These are phyloP conservation scores for Hydnomerulius pinastri DNA, from an alignment of 768 basidiomycete species.

Conservation along the genomic window DNA sequence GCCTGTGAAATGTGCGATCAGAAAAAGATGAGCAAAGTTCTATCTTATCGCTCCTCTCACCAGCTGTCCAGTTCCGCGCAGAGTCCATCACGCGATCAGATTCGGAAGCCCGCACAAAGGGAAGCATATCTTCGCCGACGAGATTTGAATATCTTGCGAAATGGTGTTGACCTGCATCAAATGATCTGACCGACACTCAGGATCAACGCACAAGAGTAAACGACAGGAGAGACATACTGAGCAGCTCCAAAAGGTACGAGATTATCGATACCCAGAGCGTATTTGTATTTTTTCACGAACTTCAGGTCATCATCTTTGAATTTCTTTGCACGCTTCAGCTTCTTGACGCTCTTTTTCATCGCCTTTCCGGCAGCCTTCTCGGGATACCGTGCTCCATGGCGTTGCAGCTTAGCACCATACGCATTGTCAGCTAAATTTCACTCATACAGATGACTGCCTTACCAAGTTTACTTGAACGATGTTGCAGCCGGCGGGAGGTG, in stretches of 20 bases:
- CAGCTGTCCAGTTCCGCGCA: slow-evolving; percentile 67
- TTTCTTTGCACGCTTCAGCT: slow-evolving; percentile 47
- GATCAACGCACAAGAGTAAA: slow-evolving; percentile 56
- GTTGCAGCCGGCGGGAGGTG: slow-evolving; percentile 47
- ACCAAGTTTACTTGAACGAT: slow-evolving; percentile 50
- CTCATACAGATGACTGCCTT: background rate
- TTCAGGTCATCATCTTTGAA: slow-evolving; percentile 46
- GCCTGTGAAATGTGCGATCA: slow-evolving; percentile 42
- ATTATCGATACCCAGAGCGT: slow-evolving; percentile 55
- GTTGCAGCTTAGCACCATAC: slow-evolving; percentile 53
- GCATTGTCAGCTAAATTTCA: background rate
- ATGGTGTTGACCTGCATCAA: slow-evolving; percentile 49
- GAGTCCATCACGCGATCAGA: slow-evolving; percentile 60
- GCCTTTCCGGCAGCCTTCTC: slow-evolving; percentile 43
- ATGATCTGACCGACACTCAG: slow-evolving; percentile 35
- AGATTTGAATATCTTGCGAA: slow-evolving; percentile 54
- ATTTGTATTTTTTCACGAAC: slow-evolving; percentile 59
- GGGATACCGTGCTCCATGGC: slow-evolving; percentile 79
- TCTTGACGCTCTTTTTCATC: slow-evolving; percentile 51
- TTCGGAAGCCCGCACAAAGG: slow-evolving; percentile 51
- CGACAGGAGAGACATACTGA: slow-evolving; percentile 63
- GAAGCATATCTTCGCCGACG: slow-evolving; percentile 43
- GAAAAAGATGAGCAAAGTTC: background rate
- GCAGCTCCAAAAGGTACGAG: slow-evolving; percentile 66
- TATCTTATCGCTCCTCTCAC: slow-evolving; percentile 31